Percentiles rank a stretch among this genome's conserved stretches.
Conservation (phyloP, 768 basidiomycete genomes). For the Epithele typhae region DNA sequence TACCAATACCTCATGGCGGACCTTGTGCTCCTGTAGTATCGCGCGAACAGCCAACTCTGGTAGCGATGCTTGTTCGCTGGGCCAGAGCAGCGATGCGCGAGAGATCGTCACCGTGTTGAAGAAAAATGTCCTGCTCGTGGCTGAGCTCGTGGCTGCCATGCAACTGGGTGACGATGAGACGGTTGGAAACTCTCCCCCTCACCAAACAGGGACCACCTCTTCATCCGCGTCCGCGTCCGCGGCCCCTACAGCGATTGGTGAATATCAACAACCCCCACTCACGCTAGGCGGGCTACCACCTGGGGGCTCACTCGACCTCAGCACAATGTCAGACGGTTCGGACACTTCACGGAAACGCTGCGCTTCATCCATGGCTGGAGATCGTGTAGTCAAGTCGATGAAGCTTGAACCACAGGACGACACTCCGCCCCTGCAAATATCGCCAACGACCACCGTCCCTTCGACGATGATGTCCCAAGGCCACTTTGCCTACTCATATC, state of each 20-base stretch:
- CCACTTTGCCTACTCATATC: constrained; percentile 19
- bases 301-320: constrained; percentile 24
- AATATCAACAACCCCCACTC: constrained; percentile 19
- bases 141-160: constrained; percentile 24
- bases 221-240: constrained; percentile 4
- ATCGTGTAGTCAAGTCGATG: constrained; percentile 42
- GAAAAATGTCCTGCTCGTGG: constrained; percentile 24
- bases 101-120: constrained; percentile 24
- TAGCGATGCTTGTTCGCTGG: constrained; percentile 25
- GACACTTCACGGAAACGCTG: constrained; percentile 50
- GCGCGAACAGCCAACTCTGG: constrained; percentile 24
- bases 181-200: neutral
- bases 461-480: constrained; percentile 18
- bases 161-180: constrained; percentile 19
- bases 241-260: constrained; percentile 11
- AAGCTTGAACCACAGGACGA: constrained; percentile 50
- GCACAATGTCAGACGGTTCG: constrained; percentile 27
- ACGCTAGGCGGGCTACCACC: constrained; percentile 22
- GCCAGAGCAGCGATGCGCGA: constrained; percentile 21
- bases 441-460: constrained; percentile 10
- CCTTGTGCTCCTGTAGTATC: constrained; percentile 30
- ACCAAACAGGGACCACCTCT: neutral
- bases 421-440: constrained; percentile 23
- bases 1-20: constrained; percentile 25
- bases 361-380: constrained; percentile 41